Evolutionary conservation across 176 grass and related monocot genomes (phyloP).

Genomic region (Metroxylon sagu): DNA sequence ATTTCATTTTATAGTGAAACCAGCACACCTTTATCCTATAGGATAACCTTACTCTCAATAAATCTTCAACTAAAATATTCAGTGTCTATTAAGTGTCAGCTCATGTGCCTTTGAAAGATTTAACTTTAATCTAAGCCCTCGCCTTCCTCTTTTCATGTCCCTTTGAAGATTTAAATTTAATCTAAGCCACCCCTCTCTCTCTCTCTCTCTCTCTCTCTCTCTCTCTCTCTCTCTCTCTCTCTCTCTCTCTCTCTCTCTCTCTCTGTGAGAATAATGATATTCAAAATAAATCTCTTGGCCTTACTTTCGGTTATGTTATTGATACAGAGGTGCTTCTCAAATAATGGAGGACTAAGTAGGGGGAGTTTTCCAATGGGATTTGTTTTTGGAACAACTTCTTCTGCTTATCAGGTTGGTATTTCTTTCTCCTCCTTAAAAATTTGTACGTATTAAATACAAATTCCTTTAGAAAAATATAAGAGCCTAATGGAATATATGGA

Average conservation of each 20-base stretch:
- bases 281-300: background rate
- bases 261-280: background rate
- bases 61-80: too few relatives aligned
- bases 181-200: background rate
- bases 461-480: too few relatives aligned
- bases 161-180: background rate
- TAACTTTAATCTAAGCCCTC: background rate
- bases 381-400: conserved; percentile 84
- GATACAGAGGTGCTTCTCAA: conserved; percentile 22
- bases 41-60: too few relatives aligned
- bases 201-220: background rate
- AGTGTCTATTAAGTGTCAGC: too few relatives aligned
- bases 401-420: conserved; percentile 64
- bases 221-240: too few relatives aligned
- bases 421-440: background rate
- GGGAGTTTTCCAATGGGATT: conserved; percentile 75
- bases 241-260: too few relatives aligned
- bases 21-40: too few relatives aligned
- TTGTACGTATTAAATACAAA: too few relatives aligned
- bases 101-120: background rate
- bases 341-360: conserved; percentile 40
- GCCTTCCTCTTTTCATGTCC: background rate
- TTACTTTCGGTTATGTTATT: conserved; percentile 19
- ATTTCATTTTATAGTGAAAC: too few relatives aligned
- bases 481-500: too few relatives aligned